A percentile compares a stretch with the other conserved stretches of the same genome.
Evolutionary conservation across 1,139 yeast species (phyloP).

Genomic region (Lodderomyces elongisporus): DNA sequence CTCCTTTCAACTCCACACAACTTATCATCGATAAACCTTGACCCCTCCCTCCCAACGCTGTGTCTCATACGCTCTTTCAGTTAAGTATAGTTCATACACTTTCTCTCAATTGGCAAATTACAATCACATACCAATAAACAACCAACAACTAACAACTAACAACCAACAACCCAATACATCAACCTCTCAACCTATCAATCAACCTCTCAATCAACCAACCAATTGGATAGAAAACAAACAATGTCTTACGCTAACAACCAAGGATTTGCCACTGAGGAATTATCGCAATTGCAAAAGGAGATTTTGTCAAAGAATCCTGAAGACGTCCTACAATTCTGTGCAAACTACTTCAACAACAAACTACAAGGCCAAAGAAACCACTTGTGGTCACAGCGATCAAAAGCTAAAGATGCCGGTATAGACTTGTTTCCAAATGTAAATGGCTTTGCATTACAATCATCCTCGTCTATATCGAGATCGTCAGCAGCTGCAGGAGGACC

Average conservation of each 20-base stretch:
- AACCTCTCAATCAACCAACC: slow-evolving; percentile 3
- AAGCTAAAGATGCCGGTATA: slow-evolving; percentile 51
- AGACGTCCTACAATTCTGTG: slow-evolving; percentile 71
- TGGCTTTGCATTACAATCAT: slow-evolving; percentile 20
- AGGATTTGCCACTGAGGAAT: slow-evolving; percentile 35
- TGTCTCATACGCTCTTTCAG: no score
- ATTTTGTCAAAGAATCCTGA: slow-evolving; percentile 58
- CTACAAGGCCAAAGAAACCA: slow-evolving; percentile 57
- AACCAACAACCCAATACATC: no score
- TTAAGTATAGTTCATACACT: no score
- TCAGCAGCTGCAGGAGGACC: no score
- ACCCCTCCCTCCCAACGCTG: no score
- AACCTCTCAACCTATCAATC: not conserved
- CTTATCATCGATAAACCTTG: no score
- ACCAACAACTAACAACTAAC: no score
- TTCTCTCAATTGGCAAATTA: no score
- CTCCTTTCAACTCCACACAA: no score
- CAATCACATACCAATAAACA: no score
- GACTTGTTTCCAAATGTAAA: slow-evolving; percentile 41
- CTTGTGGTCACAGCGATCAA: slow-evolving; percentile 48
- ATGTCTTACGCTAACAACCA: no score
- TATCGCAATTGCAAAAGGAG: slow-evolving; percentile 60
- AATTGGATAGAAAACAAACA: no score
- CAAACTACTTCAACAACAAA: slow-evolving; percentile 60
- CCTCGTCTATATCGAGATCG: not conserved